phyloP scores from a whole-genome alignment of 2,329 filamentous ascomycete genomes.

The Parafenestella ontariensis region DNA sequence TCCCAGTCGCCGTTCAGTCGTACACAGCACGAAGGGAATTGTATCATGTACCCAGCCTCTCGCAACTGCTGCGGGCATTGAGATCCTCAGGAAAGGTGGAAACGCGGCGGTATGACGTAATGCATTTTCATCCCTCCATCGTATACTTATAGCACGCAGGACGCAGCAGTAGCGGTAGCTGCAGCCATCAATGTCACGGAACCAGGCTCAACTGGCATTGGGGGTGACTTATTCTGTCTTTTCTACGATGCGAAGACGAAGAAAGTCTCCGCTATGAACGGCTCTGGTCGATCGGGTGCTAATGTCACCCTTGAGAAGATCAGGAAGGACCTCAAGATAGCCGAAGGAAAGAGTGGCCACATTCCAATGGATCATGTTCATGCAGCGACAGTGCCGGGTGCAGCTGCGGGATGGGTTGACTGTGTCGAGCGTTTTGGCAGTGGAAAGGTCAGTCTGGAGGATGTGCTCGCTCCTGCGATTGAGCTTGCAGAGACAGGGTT shows the following conservation, averaged over 20 bases:
- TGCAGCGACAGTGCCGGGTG: conserved; percentile 86
- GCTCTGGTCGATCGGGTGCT: conserved; percentile 81
- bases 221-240: conserved; percentile 96
- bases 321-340: conserved; percentile 71
- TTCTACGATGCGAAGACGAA: conserved; percentile 86
- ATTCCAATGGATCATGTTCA: conserved; percentile 82
- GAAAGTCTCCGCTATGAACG: conserved; percentile 86
- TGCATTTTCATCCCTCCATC: not conserved
- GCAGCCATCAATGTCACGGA: conserved; percentile 94
- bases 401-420: conserved; percentile 92
- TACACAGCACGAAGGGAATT: conserved; percentile 92
- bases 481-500: conserved; percentile 87
- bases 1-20: conserved; percentile 83
- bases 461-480: conserved; percentile 84
- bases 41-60: conserved; percentile 89
- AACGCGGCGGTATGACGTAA: conserved; percentile 81
- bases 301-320: conserved; percentile 74
- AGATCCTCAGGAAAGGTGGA: conserved; percentile 83
- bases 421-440: conserved; percentile 88
- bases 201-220: conserved; percentile 90
- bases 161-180: conserved; percentile 94
- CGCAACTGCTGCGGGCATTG: conserved; percentile 85
- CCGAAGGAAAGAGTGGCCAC: conserved; percentile 60
- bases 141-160: conserved; percentile 58
- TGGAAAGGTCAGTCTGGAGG: conserved; percentile 76